Conservation (phyloP, 2,329 filamentous ascomycete genomes). For the Calonectria henricotiae region DNA sequence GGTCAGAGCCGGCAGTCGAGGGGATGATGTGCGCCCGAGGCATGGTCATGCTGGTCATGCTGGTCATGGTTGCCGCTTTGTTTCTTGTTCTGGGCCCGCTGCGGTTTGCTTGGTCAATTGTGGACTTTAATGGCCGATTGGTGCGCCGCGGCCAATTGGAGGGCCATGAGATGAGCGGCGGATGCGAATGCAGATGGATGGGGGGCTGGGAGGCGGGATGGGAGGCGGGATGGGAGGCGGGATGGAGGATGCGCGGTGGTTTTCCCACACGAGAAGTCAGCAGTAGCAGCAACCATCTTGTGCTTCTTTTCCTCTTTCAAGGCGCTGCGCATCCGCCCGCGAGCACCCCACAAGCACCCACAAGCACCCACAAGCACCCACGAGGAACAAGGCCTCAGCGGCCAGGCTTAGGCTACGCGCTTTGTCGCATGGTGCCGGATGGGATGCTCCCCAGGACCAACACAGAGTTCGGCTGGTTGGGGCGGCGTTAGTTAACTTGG, state of each 20-base stretch:
- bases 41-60: slow-evolving; percentile 32
- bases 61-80: slow-evolving; percentile 30
- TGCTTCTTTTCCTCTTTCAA: background rate
- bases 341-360: background rate
- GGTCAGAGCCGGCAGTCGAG: slow-evolving; percentile 29
- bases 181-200: slow-evolving; percentile 6
- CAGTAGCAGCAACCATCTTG: background rate
- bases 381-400: background rate
- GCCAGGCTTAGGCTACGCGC: background rate
- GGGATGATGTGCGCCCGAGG: slow-evolving; percentile 39
- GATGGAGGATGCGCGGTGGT: slow-evolving; percentile 4
- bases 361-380: background rate
- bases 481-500: slow-evolving; percentile 6
- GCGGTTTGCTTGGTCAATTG: slow-evolving; percentile 29
- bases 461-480: slow-evolving; percentile 20
- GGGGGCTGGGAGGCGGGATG: slow-evolving; percentile 1
- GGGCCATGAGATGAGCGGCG: background rate
- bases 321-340: background rate
- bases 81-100: slow-evolving; percentile 3
- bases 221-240: slow-evolving; percentile 1
- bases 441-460: slow-evolving; percentile 6
- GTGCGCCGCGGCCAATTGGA: slow-evolving; percentile 14
- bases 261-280: slow-evolving; percentile 1
- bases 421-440: background rate
- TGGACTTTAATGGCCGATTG: slow-evolving; percentile 29